phyloP scores from a whole-genome alignment of 1,139 yeast species.

The Sugiyamaella paludigena region DNA sequence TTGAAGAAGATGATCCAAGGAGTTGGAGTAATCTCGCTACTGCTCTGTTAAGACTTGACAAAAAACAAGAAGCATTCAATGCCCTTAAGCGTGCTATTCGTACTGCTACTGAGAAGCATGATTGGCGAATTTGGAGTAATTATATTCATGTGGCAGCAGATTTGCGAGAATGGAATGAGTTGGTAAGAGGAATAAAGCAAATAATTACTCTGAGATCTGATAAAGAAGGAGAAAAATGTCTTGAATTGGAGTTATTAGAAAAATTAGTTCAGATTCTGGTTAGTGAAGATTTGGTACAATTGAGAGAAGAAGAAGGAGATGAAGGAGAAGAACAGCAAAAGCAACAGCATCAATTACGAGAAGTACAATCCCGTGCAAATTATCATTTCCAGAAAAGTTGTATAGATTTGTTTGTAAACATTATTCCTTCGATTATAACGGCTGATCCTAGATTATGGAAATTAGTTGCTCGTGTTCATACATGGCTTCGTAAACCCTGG shows the following conservation, averaged over 20 bases:
- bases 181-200: constrained; percentile 65
- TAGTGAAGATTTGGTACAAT: constrained; percentile 23
- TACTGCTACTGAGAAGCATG: constrained; percentile 59
- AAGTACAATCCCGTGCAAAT: constrained; percentile 16
- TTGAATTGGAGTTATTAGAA: constrained; percentile 77
- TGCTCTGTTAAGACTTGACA: constrained; percentile 63
- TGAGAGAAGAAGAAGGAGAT: constrained; percentile 39
- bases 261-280: constrained; percentile 66
- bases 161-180: constrained; percentile 84
- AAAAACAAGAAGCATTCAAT: constrained; percentile 72
- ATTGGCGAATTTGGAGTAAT: constrained; percentile 93
- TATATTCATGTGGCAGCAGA: constrained; percentile 78
- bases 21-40: constrained; percentile 96
- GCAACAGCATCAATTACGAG: constrained; percentile 7
- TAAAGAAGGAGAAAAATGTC: constrained; percentile 56
- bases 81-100: constrained; percentile 78
- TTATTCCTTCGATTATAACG: constrained; percentile 66
- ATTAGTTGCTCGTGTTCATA: constrained; percentile 73
- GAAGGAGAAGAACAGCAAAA: constrained; percentile 37
- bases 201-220: constrained; percentile 56
- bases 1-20: constrained; percentile 78
- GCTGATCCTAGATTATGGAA: constrained; percentile 79
- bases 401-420: constrained; percentile 63
- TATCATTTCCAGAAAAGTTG: constrained; percentile 56
- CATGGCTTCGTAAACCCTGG: constrained; percentile 91